Conservation (phyloP, 2,329 filamentous ascomycete species). For the Epichloe amarillans region DNA sequence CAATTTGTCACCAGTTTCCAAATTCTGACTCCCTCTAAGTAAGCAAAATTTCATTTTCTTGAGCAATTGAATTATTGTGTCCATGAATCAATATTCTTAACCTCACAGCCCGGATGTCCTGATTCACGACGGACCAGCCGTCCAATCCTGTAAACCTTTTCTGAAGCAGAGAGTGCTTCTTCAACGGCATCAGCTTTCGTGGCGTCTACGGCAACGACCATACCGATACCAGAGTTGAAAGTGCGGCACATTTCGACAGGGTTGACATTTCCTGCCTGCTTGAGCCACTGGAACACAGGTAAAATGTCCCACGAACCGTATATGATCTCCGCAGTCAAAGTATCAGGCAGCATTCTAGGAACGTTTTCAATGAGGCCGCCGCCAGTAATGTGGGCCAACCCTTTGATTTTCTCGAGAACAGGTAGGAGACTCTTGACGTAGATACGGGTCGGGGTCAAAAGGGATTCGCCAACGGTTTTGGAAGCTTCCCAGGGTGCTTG, state of each 20-base stretch:
- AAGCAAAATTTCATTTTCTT: not conserved
- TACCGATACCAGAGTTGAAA: conserved; percentile 91
- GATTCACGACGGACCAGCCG: conserved; percentile 46
- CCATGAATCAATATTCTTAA: conserved; percentile 23
- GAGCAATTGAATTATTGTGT: not conserved
- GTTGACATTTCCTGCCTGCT: conserved; percentile 55
- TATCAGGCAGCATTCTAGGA: conserved; percentile 74
- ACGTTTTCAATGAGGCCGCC: conserved; percentile 90
- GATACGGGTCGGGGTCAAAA: conserved; percentile 83
- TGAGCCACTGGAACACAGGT: conserved; percentile 77
- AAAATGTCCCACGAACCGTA: conserved; percentile 63
- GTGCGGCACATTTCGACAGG: conserved; percentile 75
- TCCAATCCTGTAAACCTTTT: conserved; percentile 68
- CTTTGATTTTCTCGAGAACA: conserved; percentile 61
- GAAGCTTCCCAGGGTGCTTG: conserved; percentile 61
- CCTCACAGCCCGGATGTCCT: conserved; percentile 19
- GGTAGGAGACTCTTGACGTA: conserved; percentile 76
- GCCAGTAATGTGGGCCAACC: conserved; percentile 92
- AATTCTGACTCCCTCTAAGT: not conserved
- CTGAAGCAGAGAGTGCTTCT: conserved; percentile 47
- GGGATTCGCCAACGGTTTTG: conserved; percentile 54
- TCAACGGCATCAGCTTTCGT: conserved; percentile 48
- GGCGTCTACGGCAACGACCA: conserved; percentile 71
- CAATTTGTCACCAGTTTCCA: too few species aligned
- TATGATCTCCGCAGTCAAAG: conserved; percentile 71